These are phyloP conservation scores for Phialophora tarda DNA, from an alignment of 2,329 filamentous ascomycete genomes.

Conservation along the genomic window DNA sequence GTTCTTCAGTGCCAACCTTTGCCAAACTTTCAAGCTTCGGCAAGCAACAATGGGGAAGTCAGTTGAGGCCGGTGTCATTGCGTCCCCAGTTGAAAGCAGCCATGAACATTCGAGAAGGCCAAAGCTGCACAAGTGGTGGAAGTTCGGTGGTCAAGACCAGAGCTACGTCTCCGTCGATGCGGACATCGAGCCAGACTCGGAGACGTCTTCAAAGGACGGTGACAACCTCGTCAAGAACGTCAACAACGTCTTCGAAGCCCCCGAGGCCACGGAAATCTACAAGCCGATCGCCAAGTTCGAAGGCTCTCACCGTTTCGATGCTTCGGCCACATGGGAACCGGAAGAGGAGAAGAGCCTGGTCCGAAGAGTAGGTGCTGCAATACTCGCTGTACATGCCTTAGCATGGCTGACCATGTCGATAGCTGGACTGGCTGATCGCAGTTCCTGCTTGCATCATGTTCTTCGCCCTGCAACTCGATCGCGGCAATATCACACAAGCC, in stretches of 20 bases:
- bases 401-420: conserved; percentile 23
- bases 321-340: conserved; percentile 38
- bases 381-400: conserved; percentile 37
- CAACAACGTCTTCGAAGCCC: conserved; percentile 33
- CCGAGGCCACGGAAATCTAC: conserved; percentile 36
- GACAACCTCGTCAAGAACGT: conserved; percentile 31
- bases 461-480: conserved; percentile 62
- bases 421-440: conserved; percentile 42
- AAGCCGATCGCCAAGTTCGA: conserved; percentile 45
- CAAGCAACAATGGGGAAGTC: conserved; percentile 16
- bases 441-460: conserved; percentile 58
- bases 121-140: conserved; percentile 31
- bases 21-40: background rate
- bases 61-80: conserved; percentile 8
- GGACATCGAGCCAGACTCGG: conserved; percentile 19
- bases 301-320: conserved; percentile 52
- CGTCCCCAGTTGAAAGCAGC: conserved; percentile 5
- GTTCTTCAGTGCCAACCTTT: background rate
- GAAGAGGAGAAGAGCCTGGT: conserved; percentile 40
- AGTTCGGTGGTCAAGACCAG: conserved; percentile 32
- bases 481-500: conserved; percentile 57
- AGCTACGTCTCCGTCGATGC: conserved; percentile 34
- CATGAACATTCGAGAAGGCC: conserved; percentile 1
- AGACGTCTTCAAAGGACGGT: conserved; percentile 27
- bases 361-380: conserved; percentile 37